Conservation (phyloP, 2,329 filamentous ascomycete species). For the Aspergillaceae sp. region DNA sequence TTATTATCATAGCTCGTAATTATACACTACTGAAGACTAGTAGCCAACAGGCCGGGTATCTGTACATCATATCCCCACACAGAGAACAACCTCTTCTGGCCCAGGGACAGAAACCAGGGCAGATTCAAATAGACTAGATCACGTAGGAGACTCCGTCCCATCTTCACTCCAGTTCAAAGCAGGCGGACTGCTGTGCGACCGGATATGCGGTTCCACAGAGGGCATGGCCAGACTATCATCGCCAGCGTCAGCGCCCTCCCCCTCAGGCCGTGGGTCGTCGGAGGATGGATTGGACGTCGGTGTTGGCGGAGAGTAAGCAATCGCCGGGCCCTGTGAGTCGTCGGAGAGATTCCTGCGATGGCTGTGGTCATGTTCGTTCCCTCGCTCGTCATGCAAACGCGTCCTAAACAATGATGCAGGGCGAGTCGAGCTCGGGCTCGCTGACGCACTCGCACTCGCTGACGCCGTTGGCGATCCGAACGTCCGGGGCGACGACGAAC, state of each 20-base stretch:
- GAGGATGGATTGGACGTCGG: constrained; percentile 24
- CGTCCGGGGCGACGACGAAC: constrained; percentile 25
- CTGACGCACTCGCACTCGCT: constrained; percentile 26
- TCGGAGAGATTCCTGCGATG: constrained; percentile 28
- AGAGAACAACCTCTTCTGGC: too few species aligned
- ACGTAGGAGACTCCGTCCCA: background rate
- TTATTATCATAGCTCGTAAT: too few species aligned
- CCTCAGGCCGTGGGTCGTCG: background rate
- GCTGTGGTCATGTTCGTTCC: constrained; percentile 2
- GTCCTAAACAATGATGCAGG: constrained; percentile 19
- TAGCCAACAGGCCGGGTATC: too few species aligned
- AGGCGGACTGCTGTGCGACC: constrained; percentile 26
- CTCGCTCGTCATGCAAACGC: too few species aligned
- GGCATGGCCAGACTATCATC: constrained; percentile 10
- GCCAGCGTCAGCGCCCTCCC: background rate
- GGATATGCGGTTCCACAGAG: constrained; percentile 15
- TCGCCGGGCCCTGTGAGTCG: constrained; percentile 25
- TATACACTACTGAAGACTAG: too few species aligned
- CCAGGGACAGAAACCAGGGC: too few species aligned
- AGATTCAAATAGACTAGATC: too few species aligned
- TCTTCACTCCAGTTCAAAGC: constrained; percentile 13
- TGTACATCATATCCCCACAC: too few species aligned
- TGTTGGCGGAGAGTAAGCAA: constrained; percentile 33
- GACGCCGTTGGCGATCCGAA: constrained; percentile 24
- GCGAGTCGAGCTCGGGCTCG: constrained; percentile 31